A percentile compares a stretch with the other conserved stretches of the same genome.
Evolutionary conservation across 2,329 filamentous ascomycete species (phyloP).

Genomic region (Pestalotiopsis sp.): DNA sequence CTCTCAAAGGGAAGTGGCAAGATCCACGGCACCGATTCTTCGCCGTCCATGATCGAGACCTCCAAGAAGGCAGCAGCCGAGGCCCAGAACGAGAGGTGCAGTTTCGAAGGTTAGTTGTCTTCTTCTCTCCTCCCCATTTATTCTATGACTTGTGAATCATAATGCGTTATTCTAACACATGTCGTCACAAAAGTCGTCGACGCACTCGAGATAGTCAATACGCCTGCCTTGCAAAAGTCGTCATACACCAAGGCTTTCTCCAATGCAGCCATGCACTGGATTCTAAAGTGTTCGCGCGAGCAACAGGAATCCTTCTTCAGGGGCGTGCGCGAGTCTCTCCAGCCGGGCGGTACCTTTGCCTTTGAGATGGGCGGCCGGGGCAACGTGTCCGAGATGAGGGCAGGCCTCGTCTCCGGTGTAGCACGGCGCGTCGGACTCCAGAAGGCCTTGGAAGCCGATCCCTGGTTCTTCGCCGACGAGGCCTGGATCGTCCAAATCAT

Average conservation of each 20-base stretch:
- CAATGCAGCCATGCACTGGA: slow-evolving; percentile 70
- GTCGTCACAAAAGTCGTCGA: slow-evolving; percentile 43
- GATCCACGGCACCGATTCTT: slow-evolving; percentile 62
- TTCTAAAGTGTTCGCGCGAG: slow-evolving; percentile 47
- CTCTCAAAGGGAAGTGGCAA: slow-evolving; percentile 47
- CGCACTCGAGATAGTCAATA: slow-evolving; percentile 40
- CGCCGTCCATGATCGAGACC: slow-evolving; percentile 58
- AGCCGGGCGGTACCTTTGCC: slow-evolving; percentile 58
- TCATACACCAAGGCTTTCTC: slow-evolving; percentile 62
- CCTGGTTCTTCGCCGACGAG: slow-evolving; percentile 76
- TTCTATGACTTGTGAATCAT: background rate
- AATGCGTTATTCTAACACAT: background rate
- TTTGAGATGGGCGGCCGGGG: slow-evolving; percentile 76
- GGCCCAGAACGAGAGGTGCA: slow-evolving; percentile 37
- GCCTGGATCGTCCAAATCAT: slow-evolving; percentile 51
- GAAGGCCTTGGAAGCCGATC: slow-evolving; percentile 52
- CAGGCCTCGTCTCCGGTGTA: slow-evolving; percentile 58
- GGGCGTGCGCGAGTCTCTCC: slow-evolving; percentile 53
- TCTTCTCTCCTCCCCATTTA: background rate
- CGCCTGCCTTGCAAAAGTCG: slow-evolving; percentile 36
- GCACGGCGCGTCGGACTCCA: slow-evolving; percentile 52
- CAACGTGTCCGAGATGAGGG: slow-evolving; percentile 65
- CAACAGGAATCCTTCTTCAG: slow-evolving; percentile 55
- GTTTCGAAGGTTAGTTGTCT: slow-evolving; percentile 43
- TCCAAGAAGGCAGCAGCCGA: slow-evolving; percentile 44